Conservation (phyloP, 2,329 filamentous ascomycete genomes). For the Diaporthe aspalathi region DNA sequence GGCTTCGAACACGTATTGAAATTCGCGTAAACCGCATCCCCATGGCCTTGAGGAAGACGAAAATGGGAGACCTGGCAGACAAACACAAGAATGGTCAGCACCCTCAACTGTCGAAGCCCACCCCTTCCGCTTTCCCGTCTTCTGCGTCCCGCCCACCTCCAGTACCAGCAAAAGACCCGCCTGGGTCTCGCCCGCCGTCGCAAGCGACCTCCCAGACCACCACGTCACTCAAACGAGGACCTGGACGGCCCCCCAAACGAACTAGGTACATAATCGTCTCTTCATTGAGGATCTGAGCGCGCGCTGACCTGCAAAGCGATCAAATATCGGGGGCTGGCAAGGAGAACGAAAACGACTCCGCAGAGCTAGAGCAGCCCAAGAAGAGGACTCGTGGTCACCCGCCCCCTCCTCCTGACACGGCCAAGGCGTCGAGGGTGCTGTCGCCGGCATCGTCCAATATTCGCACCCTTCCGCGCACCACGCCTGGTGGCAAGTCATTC, state of each 20-base stretch:
- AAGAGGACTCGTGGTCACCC: conserved; percentile 67
- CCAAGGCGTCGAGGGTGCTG: conserved; percentile 70
- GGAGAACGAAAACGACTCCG: conserved; percentile 74
- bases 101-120: conserved; percentile 56
- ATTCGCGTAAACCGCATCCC: conserved; percentile 95
- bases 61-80: conserved; percentile 78
- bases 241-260: conserved; percentile 57
- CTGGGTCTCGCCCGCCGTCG: conserved; percentile 36
- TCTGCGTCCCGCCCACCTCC: conserved; percentile 55
- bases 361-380: conserved; percentile 71
- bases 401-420: conserved; percentile 53
- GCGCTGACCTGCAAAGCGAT: conserved; percentile 61
- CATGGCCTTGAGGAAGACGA: conserved; percentile 78
- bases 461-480: conserved; percentile 69
- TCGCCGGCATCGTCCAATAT: conserved; percentile 88
- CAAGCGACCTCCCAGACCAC: conserved; percentile 30
- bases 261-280: conserved; percentile 58
- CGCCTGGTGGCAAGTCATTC: conserved; percentile 67
- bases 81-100: conserved; percentile 38
- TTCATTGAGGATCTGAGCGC: conserved; percentile 36
- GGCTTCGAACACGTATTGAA: conserved; percentile 86
- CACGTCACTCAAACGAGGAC: conserved; percentile 34
- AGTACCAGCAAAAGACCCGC: conserved; percentile 62
- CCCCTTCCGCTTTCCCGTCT: conserved; percentile 43
- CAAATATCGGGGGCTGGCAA: conserved; percentile 76